These are phyloP conservation scores for Suillus discolor DNA, from an alignment of 768 basidiomycete species.

Conservation along the genomic window DNA sequence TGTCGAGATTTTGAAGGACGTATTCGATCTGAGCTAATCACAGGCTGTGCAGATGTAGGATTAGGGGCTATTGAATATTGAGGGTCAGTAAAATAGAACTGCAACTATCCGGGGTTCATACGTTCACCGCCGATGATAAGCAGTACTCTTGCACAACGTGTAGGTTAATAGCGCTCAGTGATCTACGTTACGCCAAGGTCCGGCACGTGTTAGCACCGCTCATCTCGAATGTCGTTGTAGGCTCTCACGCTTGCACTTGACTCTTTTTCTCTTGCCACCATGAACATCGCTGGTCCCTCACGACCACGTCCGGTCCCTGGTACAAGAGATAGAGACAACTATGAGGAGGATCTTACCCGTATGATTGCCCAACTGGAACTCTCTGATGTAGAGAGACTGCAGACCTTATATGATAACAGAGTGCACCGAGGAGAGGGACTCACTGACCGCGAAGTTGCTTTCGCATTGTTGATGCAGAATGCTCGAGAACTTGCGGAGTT, in stretches of 20 bases:
- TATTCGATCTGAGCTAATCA: conserved; percentile 30
- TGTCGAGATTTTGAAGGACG: conserved; percentile 29
- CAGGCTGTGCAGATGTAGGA: neutral
- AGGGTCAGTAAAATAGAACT: neutral
- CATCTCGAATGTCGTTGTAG: neutral
- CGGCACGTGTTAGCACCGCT: neutral
- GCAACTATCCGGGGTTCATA: neutral
- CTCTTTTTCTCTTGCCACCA: conserved; percentile 13
- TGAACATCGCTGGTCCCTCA: conserved; percentile 31
- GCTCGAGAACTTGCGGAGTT: conserved; percentile 18
- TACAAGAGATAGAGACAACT: conserved; percentile 23
- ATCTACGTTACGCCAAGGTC: neutral
- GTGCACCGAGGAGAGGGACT: conserved; percentile 12
- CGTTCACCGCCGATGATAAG: neutral
- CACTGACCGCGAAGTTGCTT: conserved; percentile 27
- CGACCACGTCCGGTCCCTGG: conserved; percentile 8
- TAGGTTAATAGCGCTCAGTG: neutral
- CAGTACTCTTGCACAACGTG: neutral
- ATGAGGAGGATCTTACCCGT: conserved; percentile 27
- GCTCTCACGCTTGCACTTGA: neutral
- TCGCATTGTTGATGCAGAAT: conserved; percentile 28
- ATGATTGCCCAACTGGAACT: conserved; percentile 23
- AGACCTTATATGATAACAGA: conserved; percentile 14
- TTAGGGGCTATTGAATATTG: neutral
- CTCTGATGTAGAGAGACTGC: conserved; percentile 23